Evolutionary conservation across 176 grass and related monocot genomes (phyloP).

Genomic region (Eragrostis nindensis): DNA sequence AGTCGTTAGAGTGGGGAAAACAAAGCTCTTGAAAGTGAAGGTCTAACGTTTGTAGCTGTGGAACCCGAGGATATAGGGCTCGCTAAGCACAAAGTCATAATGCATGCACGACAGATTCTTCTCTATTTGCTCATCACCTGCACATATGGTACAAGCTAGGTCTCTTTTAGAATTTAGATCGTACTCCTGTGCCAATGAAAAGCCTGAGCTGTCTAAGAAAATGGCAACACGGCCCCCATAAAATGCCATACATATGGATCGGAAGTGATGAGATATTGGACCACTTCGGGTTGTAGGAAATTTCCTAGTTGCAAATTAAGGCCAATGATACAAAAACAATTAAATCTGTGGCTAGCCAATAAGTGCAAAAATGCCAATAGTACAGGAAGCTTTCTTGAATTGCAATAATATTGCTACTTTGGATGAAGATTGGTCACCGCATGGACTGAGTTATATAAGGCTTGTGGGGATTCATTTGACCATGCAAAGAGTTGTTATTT

Average conservation of each 20-base stretch:
- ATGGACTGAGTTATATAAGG: not conserved
- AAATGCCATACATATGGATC: conserved; percentile 38
- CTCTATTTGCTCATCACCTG: conserved; percentile 40
- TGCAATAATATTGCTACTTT: not conserved
- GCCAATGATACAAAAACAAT: not conserved
- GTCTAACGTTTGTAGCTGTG: conserved; percentile 38
- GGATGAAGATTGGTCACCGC: conserved; percentile 3
- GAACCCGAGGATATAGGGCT: conserved; percentile 39
- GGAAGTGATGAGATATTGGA: not conserved
- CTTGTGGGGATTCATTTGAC: not conserved
- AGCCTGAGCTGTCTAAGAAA: conserved; percentile 23
- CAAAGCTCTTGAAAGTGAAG: conserved; percentile 52
- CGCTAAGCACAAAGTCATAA: conserved; percentile 45
- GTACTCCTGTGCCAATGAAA: conserved; percentile 20
- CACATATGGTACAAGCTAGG: not conserved
- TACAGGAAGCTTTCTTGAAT: no score
- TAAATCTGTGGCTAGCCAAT: not conserved
- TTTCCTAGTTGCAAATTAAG: not conserved
- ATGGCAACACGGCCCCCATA: conserved; percentile 24
- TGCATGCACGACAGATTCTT: conserved; percentile 46
- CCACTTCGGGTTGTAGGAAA: not conserved
- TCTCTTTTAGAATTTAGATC: no score
- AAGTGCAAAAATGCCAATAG: not conserved
- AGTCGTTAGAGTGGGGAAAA: conserved; percentile 43
- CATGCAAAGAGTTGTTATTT: no score